Conservation (phyloP, 306 rosid genomes). For the Acacia acuminata region DNA sequence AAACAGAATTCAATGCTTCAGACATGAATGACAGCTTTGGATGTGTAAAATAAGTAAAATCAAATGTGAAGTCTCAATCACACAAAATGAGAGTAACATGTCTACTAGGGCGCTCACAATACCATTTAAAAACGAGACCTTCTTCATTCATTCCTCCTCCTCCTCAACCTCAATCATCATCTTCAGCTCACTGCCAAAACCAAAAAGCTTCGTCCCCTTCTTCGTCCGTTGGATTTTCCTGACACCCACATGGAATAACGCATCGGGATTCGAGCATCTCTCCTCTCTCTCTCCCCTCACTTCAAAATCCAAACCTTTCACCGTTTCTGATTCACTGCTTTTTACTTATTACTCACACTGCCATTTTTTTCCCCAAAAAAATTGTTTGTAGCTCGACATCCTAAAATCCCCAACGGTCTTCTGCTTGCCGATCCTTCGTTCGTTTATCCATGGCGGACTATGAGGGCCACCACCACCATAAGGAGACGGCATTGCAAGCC, state of each 20-base stretch:
- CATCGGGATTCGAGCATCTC: background rate
- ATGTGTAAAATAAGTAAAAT: no score
- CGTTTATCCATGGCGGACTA: conserved; percentile 39
- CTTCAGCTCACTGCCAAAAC: background rate
- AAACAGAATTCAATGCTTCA: no score
- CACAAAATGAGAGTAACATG: no score
- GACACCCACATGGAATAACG: background rate
- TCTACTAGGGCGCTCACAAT: no score
- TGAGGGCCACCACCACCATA: conserved; percentile 46
- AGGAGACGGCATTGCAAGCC: conserved; percentile 78
- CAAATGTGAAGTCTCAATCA: no score
- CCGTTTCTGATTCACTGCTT: background rate
- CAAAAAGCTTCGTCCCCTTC: background rate
- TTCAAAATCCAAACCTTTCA: background rate
- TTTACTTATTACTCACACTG: background rate
- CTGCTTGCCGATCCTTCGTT: background rate
- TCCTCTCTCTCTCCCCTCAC: background rate
- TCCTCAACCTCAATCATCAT: background rate
- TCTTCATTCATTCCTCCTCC: background rate
- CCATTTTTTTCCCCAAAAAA: background rate
- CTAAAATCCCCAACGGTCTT: conserved; percentile 29
- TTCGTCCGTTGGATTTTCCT: background rate
- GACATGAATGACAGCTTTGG: no score
- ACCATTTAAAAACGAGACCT: no score
- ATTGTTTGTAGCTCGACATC: background rate